Evolutionary conservation across 2,329 filamentous ascomycete species (phyloP).

Genomic region (Cryphonectria parasitica): DNA sequence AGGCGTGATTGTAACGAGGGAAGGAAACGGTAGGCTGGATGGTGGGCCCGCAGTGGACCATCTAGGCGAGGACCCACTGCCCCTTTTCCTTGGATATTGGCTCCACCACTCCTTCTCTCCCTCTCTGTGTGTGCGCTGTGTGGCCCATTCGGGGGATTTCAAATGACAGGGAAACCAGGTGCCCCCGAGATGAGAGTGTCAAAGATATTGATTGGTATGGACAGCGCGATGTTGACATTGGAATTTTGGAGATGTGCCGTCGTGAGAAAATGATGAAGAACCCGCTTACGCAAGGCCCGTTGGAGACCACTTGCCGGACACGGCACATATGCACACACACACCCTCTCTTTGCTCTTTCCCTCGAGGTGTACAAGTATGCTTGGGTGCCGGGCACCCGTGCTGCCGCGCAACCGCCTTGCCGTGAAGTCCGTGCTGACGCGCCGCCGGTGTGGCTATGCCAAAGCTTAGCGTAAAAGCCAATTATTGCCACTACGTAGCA

Average conservation of each 20-base stretch:
- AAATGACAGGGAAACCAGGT: neutral
- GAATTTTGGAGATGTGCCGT: neutral
- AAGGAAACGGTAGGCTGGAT: neutral
- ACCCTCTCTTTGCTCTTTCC: too few relatives aligned
- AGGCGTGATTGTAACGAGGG: neutral
- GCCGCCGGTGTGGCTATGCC: neutral
- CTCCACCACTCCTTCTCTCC: neutral
- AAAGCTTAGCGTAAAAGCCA: neutral
- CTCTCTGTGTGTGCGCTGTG: neutral
- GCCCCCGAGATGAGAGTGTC: neutral
- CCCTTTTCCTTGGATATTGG: conserved; percentile 15
- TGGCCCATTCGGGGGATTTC: neutral
- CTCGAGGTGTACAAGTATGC: neutral
- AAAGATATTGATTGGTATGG: neutral
- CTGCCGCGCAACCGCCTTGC: neutral
- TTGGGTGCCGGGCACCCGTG: neutral
- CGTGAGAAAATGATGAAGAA: neutral
- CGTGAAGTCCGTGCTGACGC: neutral
- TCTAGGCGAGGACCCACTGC: neutral
- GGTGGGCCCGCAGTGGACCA: neutral
- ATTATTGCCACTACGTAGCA: conserved; percentile 1
- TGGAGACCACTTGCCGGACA: neutral
- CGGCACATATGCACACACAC: neutral
- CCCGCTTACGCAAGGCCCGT: neutral
- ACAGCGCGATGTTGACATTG: neutral